Evolutionary conservation across 164 flowering plant genomes (phyloP), one percentile per base, ranked within the genome.

Genomic region (Vitis rotundifolia): DNA sequence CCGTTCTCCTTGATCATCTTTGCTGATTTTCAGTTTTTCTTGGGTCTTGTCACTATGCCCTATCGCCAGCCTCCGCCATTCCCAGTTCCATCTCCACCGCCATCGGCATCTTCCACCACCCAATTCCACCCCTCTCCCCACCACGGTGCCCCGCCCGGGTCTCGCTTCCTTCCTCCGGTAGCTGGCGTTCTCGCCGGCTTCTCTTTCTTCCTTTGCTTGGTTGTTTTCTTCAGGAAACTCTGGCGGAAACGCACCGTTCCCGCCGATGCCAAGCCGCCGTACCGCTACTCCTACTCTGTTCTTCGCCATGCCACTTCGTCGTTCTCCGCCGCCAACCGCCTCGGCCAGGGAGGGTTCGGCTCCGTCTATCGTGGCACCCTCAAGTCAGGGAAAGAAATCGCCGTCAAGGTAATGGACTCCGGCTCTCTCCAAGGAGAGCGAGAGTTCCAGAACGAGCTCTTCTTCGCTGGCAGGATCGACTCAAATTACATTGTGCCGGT

Each of bases 301-400:
- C 93, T 93, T 77, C 90, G 93, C 56, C 88, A 89, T 29, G 88
- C 95, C 76, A 91, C 98, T 10, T 58, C 66, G 14, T 79, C 87
- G 0, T 95, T 95, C 82, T 69, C 97, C 29, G 65, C 89, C 0
- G 52, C 83, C 19, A 78, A 70, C 68, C 90, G 91, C 59, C 82
- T 96, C 67, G 99, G 99, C 49, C 97, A 93, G 69, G 98, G 99
- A 14, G 98, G 98, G 14, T 96, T 93, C 64, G 97, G 97, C 9
- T 85, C 99, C 14, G 98, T 96, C 52, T 91, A 66, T 74, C 75
- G 76, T 9, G 98, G 87, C 0, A 22, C 78, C 2, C 81, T 87
- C 66, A 79, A 11, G 83, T 82, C 1, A 15, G 57, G 67, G 15
- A 75, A 70, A 3, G 79, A 65, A 5, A 68, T 91, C 49, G 98